These are phyloP conservation scores for Penicillium coffeae DNA, from an alignment of 495 filamentous ascomycete genomes.

Conservation along the genomic window DNA sequence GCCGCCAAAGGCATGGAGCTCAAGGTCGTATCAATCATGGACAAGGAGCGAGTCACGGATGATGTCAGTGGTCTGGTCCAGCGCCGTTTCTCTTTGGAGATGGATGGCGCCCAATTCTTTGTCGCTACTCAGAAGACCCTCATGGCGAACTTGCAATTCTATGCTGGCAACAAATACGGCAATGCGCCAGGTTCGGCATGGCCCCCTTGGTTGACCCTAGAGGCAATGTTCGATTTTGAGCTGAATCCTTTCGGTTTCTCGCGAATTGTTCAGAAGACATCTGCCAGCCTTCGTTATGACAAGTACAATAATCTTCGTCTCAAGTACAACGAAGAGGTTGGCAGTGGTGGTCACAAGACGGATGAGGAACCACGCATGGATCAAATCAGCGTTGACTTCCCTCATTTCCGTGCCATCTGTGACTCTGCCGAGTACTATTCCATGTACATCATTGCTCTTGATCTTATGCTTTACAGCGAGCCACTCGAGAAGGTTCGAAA, in stretches of 20 bases:
- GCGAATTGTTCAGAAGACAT: slow-evolving; percentile 90
- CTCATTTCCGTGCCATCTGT: slow-evolving; percentile 84
- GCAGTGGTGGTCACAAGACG: slow-evolving; percentile 48
- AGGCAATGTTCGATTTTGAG: slow-evolving; percentile 96
- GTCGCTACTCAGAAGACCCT: slow-evolving; percentile 90
- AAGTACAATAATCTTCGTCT: slow-evolving; percentile 96
- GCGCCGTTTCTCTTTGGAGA: slow-evolving; percentile 84
- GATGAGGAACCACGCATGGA: slow-evolving; percentile 78
- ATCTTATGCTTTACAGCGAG: slow-evolving; percentile 91
- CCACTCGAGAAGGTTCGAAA: slow-evolving; percentile 92
- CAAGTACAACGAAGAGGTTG: slow-evolving; percentile 95
- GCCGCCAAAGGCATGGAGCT: slow-evolving; percentile 95
- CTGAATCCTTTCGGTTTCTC: slow-evolving; percentile 92
- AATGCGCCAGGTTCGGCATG: slow-evolving; percentile 79
- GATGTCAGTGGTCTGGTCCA: slow-evolving; percentile 94
- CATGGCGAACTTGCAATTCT: slow-evolving; percentile 80
- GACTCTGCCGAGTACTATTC: slow-evolving; percentile 96
- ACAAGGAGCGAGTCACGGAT: slow-evolving; percentile 86
- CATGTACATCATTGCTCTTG: slow-evolving; percentile 94
- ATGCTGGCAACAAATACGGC: slow-evolving; percentile 89
- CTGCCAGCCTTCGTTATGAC: slow-evolving; percentile 88
- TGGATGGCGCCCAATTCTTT: slow-evolving; percentile 97
- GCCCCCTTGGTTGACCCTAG: slow-evolving; percentile 97
- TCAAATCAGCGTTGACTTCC: slow-evolving; percentile 94
- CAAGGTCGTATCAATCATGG: slow-evolving; percentile 95